These are phyloP conservation scores for Avena insularis DNA, from an alignment of 176 grass and related monocot genomes.

Conservation along the genomic window DNA sequence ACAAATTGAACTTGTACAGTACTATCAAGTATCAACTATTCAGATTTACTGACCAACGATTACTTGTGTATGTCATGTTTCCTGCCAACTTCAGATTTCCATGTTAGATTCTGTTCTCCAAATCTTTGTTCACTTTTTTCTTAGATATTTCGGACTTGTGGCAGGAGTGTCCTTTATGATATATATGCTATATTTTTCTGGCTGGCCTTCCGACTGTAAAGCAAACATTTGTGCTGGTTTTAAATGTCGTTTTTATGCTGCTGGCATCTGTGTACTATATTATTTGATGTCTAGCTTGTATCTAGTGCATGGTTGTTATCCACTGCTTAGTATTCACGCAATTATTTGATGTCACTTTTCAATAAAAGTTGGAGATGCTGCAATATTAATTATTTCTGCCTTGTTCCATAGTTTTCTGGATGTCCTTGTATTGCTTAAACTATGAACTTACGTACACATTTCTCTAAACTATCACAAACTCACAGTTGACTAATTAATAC, in stretches of 20 bases:
- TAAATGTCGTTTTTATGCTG: neutral
- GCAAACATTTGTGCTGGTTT: slow-evolving; percentile 10
- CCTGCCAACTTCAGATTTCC: neutral
- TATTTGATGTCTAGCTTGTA: slow-evolving; percentile 18
- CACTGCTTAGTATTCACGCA: slow-evolving; percentile 6
- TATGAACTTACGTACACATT: neutral
- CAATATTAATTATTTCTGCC: neutral
- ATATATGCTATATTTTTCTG: neutral
- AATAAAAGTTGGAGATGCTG: neutral
- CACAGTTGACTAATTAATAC: neutral
- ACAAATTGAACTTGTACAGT: neutral
- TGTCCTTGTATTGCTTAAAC: slow-evolving; percentile 14
- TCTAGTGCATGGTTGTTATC: slow-evolving; percentile 25
- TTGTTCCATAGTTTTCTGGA: neutral
- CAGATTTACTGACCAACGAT: neutral
- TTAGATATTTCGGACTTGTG: neutral
- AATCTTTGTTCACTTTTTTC: neutral
- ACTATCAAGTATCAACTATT: neutral
- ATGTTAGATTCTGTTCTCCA: slow-evolving; percentile 39
- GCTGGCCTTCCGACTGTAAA: neutral
- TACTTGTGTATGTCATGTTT: slow-evolving; percentile 8
- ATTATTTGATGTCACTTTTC: slow-evolving; percentile 20
- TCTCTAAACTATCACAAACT: neutral
- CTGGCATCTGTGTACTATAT: slow-evolving; percentile 21
- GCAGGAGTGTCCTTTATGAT: neutral